Base-by-base conservation (phyloP, 768 basidiomycete genomes). In the Pulveroboletus sp. region DNA sequence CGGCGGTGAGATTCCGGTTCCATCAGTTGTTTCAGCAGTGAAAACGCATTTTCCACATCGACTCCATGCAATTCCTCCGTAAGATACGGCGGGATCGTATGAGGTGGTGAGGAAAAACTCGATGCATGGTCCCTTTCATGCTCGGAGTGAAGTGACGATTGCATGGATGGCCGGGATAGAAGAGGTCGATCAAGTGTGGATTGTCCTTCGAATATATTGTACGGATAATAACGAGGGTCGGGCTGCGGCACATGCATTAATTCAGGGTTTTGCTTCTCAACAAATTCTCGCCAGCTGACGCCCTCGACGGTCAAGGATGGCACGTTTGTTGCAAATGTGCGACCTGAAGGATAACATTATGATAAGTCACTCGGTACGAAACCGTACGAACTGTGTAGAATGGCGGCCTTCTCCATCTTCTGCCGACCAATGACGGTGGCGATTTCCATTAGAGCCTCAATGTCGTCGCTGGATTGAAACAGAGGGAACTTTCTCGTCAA, bases 391-490 rank as follows among this genome's bases (percentile, higher is more conserved):
- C 95, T 91, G 65, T 99, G 96, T 38, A 97, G 64, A 17, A 86
- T 80, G 0, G 94, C 95, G 33, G 83, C 78, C 61, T 79, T 84
- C 63, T 95, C 95, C 79, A 96, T 90, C 45, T 78, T 78, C 55
- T 76, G 78, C 54, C 80, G 79, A 8, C 96, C 96, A 54, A 96
- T 81, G 39, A 99, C 85, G 10, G 82, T 74, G 14, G 91, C 86
- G 47, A 97, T 86, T 69, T 99, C 96, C 85, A 97, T 89, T 17
- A 98, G 73, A 6, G 94, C 96, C 67, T 99, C 95, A 32, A 85
- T 79, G 63, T 99, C 96, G 60, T 98, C 93, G 59, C 80, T 88
- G 17, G 93, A 92, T 58, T 92, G 88, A 71, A 98, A 93, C 27
- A 97, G 69, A 2, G 96, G 96, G 62, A 97, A 99, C 58, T 95